A percentile compares a stretch with the other conserved stretches of the same genome.
phyloP scores from a whole-genome alignment of 2,329 filamentous ascomycete genomes.

The Neonectria hederae region DNA sequence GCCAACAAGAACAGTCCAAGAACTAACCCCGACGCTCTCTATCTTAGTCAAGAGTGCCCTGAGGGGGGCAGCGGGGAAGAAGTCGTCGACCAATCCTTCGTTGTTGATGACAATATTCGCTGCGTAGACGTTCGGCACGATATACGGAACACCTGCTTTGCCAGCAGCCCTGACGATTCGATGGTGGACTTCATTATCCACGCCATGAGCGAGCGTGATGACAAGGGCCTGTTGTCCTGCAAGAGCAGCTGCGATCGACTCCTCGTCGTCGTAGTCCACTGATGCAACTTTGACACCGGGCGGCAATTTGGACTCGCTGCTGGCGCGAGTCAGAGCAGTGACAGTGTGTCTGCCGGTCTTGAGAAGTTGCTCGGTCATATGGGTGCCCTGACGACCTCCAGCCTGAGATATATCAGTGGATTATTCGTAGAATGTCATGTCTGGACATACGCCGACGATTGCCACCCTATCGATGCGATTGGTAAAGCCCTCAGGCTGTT shows the following conservation, averaged over 20 bases:
- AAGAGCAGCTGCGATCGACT: conserved; percentile 56
- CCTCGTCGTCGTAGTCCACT: conserved; percentile 53
- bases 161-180: conserved; percentile 57
- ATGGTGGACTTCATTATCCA: conserved; percentile 49
- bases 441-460: conserved; percentile 53
- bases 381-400: conserved; percentile 50
- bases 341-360: conserved; percentile 57
- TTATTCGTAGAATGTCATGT: background rate
- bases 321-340: conserved; percentile 59
- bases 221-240: conserved; percentile 60
- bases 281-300: conserved; percentile 49
- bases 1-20: conserved; percentile 19
- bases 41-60: conserved; percentile 6
- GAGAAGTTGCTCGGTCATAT: conserved; percentile 52
- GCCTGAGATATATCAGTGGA: conserved; percentile 45
- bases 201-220: conserved; percentile 54
- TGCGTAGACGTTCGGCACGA: conserved; percentile 57
- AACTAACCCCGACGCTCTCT: conserved; percentile 14
- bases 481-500: conserved; percentile 9
- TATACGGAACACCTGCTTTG: conserved; percentile 55
- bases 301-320: conserved; percentile 52
- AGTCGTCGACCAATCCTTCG: background rate
- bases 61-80: background rate
- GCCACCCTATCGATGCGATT: conserved; percentile 44
- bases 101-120: conserved; percentile 39